Evolutionary conservation across 2,329 filamentous ascomycete genomes (phyloP), one percentile per base, ranked within the genome.

Genomic region (Paecilomyces sp.): DNA sequence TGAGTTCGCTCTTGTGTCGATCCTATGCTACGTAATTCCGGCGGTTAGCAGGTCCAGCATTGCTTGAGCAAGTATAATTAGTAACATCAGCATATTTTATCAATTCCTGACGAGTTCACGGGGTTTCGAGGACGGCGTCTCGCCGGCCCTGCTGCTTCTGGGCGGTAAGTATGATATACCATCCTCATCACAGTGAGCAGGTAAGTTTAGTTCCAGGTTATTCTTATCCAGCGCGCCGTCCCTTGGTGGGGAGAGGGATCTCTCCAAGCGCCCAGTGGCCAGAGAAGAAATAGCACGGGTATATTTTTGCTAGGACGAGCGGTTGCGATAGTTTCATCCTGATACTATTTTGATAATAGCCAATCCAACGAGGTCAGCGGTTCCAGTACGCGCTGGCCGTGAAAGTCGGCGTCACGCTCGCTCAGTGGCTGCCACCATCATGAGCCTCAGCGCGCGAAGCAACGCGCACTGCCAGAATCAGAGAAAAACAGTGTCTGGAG

Each of bases 301-400:
- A 30, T 13, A 53, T 53, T 53, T 30, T 53, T 25, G 24, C 25
- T 58, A 36, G 56, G 31, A 18, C 51, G 51, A 62, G 56, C 28
- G 18, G 51, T 41, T 58, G 60, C 62, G 60, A 62, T 65, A 64
- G 63, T 65, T 64, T 68, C 62, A 67, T 56, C 51, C 22, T 55
- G 31, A 53, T 53, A 50, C 56, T 61, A 62, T 68, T 68, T 66
- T 69, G 67, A 69, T 66, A 65, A 65, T 64, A 63, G 54, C 53
- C 57, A 36, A 34, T 60, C 54, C 52, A 41, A 25, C 57, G 58
- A 58, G 62, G 47, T 47, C 25, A 30, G 55, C 28, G 30, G 61
- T 63, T 52, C 60, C 65, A 68, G 67, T 69, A 70, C 63, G 68
- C 67, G 68, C 68, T 64, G 65, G 60, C 55, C 55, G 47, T 56